Percentiles rank a stretch among this genome's conserved stretches.
Conservation (phyloP, 768 basidiomycete species). For the Termitomyces sp. region DNA sequence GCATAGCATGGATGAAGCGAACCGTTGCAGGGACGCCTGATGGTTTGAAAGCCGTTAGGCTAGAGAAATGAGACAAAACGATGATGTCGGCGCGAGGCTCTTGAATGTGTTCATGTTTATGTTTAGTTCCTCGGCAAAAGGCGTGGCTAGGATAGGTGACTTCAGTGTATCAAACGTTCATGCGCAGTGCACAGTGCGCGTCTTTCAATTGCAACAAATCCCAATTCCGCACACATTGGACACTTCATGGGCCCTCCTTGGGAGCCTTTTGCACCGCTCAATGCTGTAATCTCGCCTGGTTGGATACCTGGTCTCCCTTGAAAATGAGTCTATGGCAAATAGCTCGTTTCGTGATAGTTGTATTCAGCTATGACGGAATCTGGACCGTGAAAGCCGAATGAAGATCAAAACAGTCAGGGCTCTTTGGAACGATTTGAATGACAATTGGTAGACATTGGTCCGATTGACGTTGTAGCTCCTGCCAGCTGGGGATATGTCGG, state of each 20-base stretch:
- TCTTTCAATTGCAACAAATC: too few relatives aligned
- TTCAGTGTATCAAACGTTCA: too few relatives aligned
- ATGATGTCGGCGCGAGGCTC: slow-evolving; percentile 10
- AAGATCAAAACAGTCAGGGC: background rate
- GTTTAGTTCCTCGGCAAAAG: slow-evolving; percentile 5
- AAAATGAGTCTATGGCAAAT: background rate
- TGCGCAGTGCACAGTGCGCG: too few relatives aligned
- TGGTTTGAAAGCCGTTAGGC: background rate
- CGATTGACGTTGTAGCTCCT: slow-evolving; percentile 3
- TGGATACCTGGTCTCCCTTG: background rate
- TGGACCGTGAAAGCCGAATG: background rate
- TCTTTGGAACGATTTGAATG: background rate
- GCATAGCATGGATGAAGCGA: background rate
- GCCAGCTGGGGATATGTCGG: background rate
- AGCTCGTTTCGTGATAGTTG: background rate
- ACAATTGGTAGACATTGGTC: background rate
- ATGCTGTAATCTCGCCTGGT: too few relatives aligned
- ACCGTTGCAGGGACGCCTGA: background rate
- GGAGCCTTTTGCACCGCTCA: background rate
- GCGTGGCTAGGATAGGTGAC: background rate
- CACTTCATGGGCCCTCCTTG: background rate
- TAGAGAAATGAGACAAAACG: background rate
- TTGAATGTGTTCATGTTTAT: slow-evolving; percentile 11
- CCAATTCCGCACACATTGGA: background rate
- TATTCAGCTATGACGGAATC: background rate